These are phyloP conservation scores for Ophiostoma piceae DNA, from an alignment of 2,329 filamentous ascomycete species.

Conservation along the genomic window DNA sequence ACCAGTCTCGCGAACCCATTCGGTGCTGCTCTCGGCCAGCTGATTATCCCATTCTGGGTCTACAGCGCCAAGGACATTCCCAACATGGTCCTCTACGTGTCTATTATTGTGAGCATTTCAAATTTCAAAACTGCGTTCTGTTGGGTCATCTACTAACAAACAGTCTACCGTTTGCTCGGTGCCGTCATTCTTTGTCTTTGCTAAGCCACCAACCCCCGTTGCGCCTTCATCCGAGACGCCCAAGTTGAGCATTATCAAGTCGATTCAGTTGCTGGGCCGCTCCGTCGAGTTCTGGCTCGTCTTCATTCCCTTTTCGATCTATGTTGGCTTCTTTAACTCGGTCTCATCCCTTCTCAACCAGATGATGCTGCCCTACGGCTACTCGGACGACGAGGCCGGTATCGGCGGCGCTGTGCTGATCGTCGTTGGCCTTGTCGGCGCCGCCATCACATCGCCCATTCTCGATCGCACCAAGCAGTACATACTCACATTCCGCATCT, in stretches of 20 bases:
- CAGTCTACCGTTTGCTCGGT: slow-evolving; percentile 58
- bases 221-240: slow-evolving; percentile 60
- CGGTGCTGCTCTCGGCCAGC: slow-evolving; percentile 80
- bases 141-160: background rate
- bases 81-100: slow-evolving; percentile 75
- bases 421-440: slow-evolving; percentile 71
- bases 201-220: slow-evolving; percentile 69
- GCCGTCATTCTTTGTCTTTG: slow-evolving; percentile 77
- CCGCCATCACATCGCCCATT: slow-evolving; percentile 73
- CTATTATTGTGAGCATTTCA: slow-evolving; percentile 64
- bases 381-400: slow-evolving; percentile 75
- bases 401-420: slow-evolving; percentile 88
- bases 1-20: slow-evolving; percentile 84
- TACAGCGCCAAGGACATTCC: slow-evolving; percentile 60
- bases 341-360: slow-evolving; percentile 84
- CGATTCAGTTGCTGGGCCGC: slow-evolving; percentile 46
- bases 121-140: background rate
- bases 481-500: slow-evolving; percentile 63
- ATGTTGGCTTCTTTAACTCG: slow-evolving; percentile 91
- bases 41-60: slow-evolving; percentile 77
- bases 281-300: slow-evolving; percentile 75
- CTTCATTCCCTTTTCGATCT: slow-evolving; percentile 72
- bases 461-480: slow-evolving; percentile 82
- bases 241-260: slow-evolving; percentile 51
- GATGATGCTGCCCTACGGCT: slow-evolving; percentile 80